Conservation (phyloP, 148 eudicot species). For the Rhododendron mucronatum region DNA sequence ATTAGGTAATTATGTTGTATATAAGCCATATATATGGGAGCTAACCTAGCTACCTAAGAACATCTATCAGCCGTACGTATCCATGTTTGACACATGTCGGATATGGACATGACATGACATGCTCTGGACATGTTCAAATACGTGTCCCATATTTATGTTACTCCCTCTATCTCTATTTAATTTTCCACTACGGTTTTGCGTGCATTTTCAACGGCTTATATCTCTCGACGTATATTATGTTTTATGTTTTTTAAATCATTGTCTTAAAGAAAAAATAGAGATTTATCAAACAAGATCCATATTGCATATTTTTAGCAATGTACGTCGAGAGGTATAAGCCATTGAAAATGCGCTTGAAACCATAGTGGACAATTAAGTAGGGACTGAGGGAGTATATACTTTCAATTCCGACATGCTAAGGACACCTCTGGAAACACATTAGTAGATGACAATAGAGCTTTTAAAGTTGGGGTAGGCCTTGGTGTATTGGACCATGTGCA, state of each 20-base stretch:
- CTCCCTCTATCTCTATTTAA: too few relatives aligned
- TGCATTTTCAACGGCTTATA: too few relatives aligned
- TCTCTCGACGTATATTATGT: too few relatives aligned
- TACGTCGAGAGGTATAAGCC: too few relatives aligned
- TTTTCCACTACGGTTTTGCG: too few relatives aligned
- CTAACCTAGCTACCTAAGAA: background rate
- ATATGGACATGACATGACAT: background rate
- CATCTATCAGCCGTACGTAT: background rate
- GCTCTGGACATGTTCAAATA: background rate
- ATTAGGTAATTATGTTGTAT: background rate
- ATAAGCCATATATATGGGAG: background rate
- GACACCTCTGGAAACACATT: background rate
- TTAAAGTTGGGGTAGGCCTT: background rate
- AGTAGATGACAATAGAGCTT: background rate
- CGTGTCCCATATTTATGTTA: background rate
- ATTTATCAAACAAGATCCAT: too few relatives aligned
- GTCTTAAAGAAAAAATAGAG: too few relatives aligned
- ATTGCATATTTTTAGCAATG: too few relatives aligned
- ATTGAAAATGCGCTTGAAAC: too few relatives aligned
- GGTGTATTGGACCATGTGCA: background rate
- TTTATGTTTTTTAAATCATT: too few relatives aligned
- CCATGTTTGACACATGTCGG: background rate
- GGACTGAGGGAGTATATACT: background rate
- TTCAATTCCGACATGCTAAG: background rate
- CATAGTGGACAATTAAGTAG: too few relatives aligned